Base-by-base conservation (phyloP, 345 rosid genomes). In the Draba incana region DNA sequence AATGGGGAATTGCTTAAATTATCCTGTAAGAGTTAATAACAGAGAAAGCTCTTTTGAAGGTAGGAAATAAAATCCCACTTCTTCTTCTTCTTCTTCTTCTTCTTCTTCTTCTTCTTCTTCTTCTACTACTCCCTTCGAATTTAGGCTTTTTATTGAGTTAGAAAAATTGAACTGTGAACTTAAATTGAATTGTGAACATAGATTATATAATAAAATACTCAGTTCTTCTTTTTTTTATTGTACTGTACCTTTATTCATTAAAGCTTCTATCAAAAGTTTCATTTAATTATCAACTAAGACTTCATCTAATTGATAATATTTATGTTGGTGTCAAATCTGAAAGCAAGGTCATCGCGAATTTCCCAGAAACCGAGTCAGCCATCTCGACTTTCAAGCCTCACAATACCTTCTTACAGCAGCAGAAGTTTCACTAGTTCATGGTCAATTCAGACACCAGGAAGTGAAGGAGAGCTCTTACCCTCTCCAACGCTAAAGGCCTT, bases 401-500 rank as follows among this genome's bases (percentile, higher is more conserved):
- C 83, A 39, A 81, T 85, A 55, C 89, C 90, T 23, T 80, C 96
- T 57, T 76, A 79, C 66, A 80, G 82, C 55, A 84, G 69, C 12
- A 80, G 67, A 71, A 79, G 88, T 75, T 64, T 81, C 79, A 25
- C 76, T 75, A 77, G 80, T 83, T 61, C 74, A 68, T 68, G 71
- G 71, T 57, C 73, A 43, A 10, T 25, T 79, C 86, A 82, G 2
- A 86, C 88, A 38, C 88, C 91, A 43, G 81, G 85, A 59, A 81
- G 86, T 30, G 98, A 92, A 78, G 97, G 92, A 68, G 96, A 90
- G 74, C 88, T 90, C 54, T 72, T 92, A 80, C 77, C 82, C 43
- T 92, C 92, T 30, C 88, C 97, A 20, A 86, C 85, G 64, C 71
- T 92, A 48, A 92, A 92, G 73, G 85, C 88, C 27, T 92, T 92